These are phyloP conservation scores for Trichophyton rubrum DNA, from an alignment of 2,329 filamentous ascomycete genomes.

Conservation along the genomic window DNA sequence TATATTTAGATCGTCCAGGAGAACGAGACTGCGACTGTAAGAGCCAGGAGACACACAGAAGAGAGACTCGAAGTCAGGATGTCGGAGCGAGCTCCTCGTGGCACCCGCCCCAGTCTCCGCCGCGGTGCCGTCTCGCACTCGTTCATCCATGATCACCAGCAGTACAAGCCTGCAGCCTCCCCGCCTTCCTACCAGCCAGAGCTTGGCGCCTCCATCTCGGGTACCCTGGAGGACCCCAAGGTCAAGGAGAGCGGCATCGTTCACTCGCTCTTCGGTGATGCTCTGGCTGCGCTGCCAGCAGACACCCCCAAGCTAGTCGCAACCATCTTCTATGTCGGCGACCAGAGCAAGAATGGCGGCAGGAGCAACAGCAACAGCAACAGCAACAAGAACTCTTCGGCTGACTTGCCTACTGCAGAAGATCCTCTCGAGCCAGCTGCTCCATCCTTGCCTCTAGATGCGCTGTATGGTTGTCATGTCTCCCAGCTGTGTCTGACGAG, in stretches of 20 bases:
- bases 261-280: slow-evolving; percentile 35
- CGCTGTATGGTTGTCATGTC: slow-evolving; percentile 43
- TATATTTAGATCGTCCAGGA: not conserved
- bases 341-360: too few relatives aligned
- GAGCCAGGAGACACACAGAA: not conserved
- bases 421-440: slow-evolving; percentile 43
- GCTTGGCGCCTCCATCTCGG: slow-evolving; percentile 21
- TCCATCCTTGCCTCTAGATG: slow-evolving; percentile 42
- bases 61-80: not conserved
- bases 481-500: slow-evolving; percentile 45
- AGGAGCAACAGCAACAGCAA: slow-evolving; percentile 22
- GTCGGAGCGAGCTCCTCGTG: slow-evolving; percentile 16
- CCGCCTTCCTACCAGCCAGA: slow-evolving; percentile 14
- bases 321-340: slow-evolving; percentile 38
- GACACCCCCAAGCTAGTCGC: slow-evolving; percentile 35
- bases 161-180: slow-evolving; percentile 32
- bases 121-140: slow-evolving; percentile 32
- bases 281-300: slow-evolving; percentile 27
- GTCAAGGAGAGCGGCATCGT: slow-evolving; percentile 36
- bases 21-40: not conserved
- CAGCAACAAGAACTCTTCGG: slow-evolving; percentile 14
- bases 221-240: slow-evolving; percentile 19
- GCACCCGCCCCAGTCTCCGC: slow-evolving; percentile 31
- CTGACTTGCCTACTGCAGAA: slow-evolving; percentile 33
- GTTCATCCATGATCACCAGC: slow-evolving; percentile 38